A percentile compares a stretch with the other conserved stretches of the same genome.
These are phyloP conservation scores for Penicillium maclennaniae DNA, from an alignment of 495 filamentous ascomycete species.

Conservation along the genomic window DNA sequence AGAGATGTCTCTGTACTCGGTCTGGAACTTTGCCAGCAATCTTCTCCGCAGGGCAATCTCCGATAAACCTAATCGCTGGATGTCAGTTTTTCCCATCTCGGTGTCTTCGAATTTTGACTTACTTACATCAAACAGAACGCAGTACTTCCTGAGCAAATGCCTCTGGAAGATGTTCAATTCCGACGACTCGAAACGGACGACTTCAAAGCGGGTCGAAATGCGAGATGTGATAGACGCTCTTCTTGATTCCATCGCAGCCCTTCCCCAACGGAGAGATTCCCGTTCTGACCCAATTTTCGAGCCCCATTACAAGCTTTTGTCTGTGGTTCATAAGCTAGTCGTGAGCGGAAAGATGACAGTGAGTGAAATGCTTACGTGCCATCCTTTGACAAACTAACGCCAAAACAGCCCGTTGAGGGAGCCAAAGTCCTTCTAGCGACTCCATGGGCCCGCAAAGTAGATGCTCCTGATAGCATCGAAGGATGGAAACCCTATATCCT, in stretches of 20 bases:
- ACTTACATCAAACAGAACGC: slow-evolving; percentile 49
- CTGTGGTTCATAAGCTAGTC: slow-evolving; percentile 80
- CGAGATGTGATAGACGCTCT: slow-evolving; percentile 65
- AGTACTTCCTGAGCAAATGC: slow-evolving; percentile 91
- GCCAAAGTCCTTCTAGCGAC: slow-evolving; percentile 52
- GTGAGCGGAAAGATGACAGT: slow-evolving; percentile 30
- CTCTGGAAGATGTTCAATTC: slow-evolving; percentile 89
- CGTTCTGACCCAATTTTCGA: slow-evolving; percentile 83
- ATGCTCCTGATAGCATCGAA: slow-evolving; percentile 48
- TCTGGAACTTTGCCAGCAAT: slow-evolving; percentile 79
- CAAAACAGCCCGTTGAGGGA: slow-evolving; percentile 42
- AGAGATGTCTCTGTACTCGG: slow-evolving; percentile 68
- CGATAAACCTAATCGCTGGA: slow-evolving; percentile 78
- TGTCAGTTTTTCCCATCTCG: slow-evolving; percentile 48
- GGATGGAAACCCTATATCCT: slow-evolving; percentile 76
- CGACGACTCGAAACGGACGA: slow-evolving; percentile 47
- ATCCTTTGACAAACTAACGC: slow-evolving; percentile 8
- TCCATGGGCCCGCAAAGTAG: slow-evolving; percentile 52
- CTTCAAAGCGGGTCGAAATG: slow-evolving; percentile 43
- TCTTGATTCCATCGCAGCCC: slow-evolving; percentile 66
- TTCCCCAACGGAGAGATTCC: slow-evolving; percentile 77
- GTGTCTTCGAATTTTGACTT: not conserved
- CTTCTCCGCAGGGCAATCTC: slow-evolving; percentile 74
- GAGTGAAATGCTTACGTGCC: slow-evolving; percentile 5
- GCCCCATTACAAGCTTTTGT: slow-evolving; percentile 93